Base-by-base conservation (phyloP, 371 early-diverging fungal species). In the Apophysomyces elegans region DNA sequence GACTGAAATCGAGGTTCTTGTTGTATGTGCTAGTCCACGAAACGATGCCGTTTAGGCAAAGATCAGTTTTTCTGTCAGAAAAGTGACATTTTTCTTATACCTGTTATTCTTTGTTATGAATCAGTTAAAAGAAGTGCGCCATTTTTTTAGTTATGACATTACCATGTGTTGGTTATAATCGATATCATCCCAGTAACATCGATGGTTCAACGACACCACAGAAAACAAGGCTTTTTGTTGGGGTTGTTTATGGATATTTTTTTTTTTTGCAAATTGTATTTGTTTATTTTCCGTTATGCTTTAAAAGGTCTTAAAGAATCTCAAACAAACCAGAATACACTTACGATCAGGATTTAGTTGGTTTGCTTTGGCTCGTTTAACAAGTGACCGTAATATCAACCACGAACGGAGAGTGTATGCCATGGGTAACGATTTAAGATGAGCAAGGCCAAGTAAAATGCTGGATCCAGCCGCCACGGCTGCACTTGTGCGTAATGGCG, bases 1-100 rank as follows among this genome's bases (percentile, higher is more conserved):
- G 75, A 16, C 77, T 77, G 58, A 77, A 86, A 56, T 87, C 88
- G 56, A 87, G 71, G 50, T 79, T 69, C 64, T 85, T 87, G 78
- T 84, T 83, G 72, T 84, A 87, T 21, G 79, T 81, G 32, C 83
- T 83, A 57, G 32, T 26, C 2, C 2, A 26, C 32, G 32, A 26
- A 26, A 26, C 2, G 32, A 26, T 26, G 3, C 2, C 32, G 3
- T 26, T 26, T 26, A 26, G 3, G 32, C 2, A 2, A 26, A 26
- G 32, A 26, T 26, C 32, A 26, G 32, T 26, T 2, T 26, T 26
- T 26, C 32, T 26, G 3, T 26, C 2, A 26, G 32, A 26, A 26
- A 26, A 26, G 32, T 26, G 2, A 26, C 32, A 26, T 26, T 26
- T 26, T 37, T 18, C 5, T 44, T 61, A 63, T 74, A 72, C 73